A percentile compares a stretch with the other conserved stretches of the same genome.
phyloP scores from a whole-genome alignment of 225 moss, liverwort and hornwort genomes.

The Pleurozium schreberi region DNA sequence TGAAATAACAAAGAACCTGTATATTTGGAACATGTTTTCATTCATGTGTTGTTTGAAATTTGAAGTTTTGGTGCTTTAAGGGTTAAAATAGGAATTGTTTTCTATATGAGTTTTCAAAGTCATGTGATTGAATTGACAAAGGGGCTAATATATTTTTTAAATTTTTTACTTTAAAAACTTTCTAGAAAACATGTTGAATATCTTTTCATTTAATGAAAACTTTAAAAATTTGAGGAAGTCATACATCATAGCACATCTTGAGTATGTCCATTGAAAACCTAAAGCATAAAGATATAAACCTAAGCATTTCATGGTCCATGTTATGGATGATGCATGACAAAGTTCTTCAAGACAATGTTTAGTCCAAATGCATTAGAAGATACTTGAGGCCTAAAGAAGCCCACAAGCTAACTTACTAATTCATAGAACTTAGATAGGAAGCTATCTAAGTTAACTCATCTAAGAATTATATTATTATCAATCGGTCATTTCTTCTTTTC shows the following conservation, averaged over 20 bases:
- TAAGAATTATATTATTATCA: too few relatives aligned
- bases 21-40: neutral
- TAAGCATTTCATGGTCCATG: neutral
- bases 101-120: rapidly evolving
- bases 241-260: neutral
- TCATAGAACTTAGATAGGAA: too few relatives aligned
- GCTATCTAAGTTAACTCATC: too few relatives aligned
- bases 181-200: neutral
- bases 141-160: neutral
- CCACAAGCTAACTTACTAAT: too few relatives aligned
- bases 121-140: neutral
- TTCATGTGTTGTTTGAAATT: neutral
- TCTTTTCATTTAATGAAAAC: neutral
- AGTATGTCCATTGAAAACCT: neutral
- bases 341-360: neutral
- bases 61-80: neutral
- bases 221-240: neutral
- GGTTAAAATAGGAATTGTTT: neutral
- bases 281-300: neutral
- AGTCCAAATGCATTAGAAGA: too few relatives aligned
- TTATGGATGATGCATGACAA: neutral
- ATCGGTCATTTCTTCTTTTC: neutral
- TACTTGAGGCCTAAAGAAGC: too few relatives aligned
- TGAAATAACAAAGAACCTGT: neutral
- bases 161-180: neutral